These are phyloP conservation scores for Diaporthe velutina DNA, from an alignment of 2,329 filamentous ascomycete species.

Conservation along the genomic window DNA sequence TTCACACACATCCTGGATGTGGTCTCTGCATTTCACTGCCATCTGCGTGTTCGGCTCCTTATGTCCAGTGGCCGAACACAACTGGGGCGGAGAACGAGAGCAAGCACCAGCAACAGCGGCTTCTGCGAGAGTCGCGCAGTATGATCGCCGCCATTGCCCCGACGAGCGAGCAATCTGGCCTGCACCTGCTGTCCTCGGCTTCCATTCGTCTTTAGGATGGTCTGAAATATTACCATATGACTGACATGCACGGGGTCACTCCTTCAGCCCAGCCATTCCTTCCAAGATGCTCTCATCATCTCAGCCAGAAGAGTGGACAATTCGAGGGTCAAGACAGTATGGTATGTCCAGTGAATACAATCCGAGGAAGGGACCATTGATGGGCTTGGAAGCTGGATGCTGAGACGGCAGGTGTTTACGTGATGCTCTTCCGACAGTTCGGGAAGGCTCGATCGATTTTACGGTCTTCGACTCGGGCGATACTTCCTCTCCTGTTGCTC, in stretches of 20 bases:
- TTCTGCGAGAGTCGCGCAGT: neutral
- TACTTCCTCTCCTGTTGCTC: neutral
- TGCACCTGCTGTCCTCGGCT: neutral
- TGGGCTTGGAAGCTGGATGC: neutral
- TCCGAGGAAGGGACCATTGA: neutral
- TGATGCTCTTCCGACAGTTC: neutral
- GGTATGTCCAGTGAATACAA: too few relatives aligned
- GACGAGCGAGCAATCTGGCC: neutral
- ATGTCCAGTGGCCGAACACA: neutral
- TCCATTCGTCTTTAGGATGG: neutral
- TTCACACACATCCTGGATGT: neutral
- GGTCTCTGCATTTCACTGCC: neutral
- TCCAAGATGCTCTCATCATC: neutral
- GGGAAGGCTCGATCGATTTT: constrained; percentile 7
- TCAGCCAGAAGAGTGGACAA: neutral
- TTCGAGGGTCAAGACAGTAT: neutral
- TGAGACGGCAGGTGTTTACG: neutral
- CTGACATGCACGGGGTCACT: neutral
- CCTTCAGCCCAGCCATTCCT: neutral
- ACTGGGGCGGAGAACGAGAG: neutral
- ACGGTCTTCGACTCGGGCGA: neutral
- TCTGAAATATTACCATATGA: neutral
- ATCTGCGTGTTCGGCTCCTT: neutral
- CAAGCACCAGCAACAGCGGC: neutral
- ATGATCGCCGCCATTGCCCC: neutral